phyloP scores from a whole-genome alignment of 176 grass and related monocot genomes.

The Carex cristatella region DNA sequence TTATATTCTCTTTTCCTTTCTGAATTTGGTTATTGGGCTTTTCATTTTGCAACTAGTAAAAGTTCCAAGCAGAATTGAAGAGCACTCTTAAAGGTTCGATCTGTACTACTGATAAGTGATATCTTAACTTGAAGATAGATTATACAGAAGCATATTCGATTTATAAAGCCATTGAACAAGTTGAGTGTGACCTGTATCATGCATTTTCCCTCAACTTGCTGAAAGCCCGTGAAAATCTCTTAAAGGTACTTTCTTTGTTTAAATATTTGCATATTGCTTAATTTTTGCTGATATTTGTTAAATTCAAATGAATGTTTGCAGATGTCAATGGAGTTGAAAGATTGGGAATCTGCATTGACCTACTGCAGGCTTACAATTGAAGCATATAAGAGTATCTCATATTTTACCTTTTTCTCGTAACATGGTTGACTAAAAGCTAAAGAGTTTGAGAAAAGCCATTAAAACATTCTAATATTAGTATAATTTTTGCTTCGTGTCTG shows the following conservation, averaged over 20 bases:
- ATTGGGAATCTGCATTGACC: conserved; percentile 59
- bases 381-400: conserved; percentile 67
- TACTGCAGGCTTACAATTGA: conserved; percentile 87
- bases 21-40: too few relatives aligned
- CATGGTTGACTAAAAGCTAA: not conserved
- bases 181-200: conserved; percentile 56
- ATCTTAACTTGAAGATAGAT: conserved; percentile 49
- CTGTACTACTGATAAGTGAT: conserved; percentile 7
- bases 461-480: not conserved
- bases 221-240: conserved; percentile 64
- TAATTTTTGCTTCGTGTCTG: not conserved
- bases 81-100: not conserved
- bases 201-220: conserved; percentile 61
- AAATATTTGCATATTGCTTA: not conserved
- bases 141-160: conserved; percentile 52
- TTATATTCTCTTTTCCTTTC: not conserved
- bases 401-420: conserved; percentile 13
- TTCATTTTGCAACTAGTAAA: not conserved
- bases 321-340: conserved; percentile 79
- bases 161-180: conserved; percentile 56
- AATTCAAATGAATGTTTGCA: conserved; percentile 31
- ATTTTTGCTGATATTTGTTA: not conserved
- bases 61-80: not conserved
- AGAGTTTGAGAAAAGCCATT: not conserved
- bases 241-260: conserved; percentile 58